Percentiles rank a stretch among this genome's conserved stretches.
Evolutionary conservation across 768 basidiomycete species (phyloP).

Genomic region (Suillus tomentosus): DNA sequence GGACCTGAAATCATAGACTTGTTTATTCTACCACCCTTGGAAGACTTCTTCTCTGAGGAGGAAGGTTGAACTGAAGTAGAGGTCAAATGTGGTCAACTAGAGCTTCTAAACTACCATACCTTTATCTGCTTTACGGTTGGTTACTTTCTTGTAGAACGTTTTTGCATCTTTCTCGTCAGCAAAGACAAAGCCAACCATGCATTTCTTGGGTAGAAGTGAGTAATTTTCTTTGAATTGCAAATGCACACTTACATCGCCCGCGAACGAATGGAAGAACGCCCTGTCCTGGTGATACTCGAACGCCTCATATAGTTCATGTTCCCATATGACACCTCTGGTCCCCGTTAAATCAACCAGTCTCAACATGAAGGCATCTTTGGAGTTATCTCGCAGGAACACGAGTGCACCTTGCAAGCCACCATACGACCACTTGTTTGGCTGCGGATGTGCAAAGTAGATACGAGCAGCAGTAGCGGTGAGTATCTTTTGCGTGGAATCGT

Average conservation of each 20-base stretch:
- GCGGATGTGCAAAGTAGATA: slow-evolving; percentile 84
- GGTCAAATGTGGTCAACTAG: slow-evolving; percentile 12
- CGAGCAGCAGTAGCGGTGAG: slow-evolving; percentile 78
- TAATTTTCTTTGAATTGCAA: slow-evolving; percentile 2
- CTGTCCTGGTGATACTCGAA: slow-evolving; percentile 84
- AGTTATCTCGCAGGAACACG: slow-evolving; percentile 65
- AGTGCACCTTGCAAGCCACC: slow-evolving; percentile 86
- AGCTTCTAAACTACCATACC: slow-evolving; percentile 36
- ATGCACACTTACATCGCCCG: slow-evolving; percentile 80
- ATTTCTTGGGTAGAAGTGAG: slow-evolving; percentile 53
- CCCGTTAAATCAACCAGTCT: slow-evolving; percentile 84
- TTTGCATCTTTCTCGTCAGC: slow-evolving; percentile 84
- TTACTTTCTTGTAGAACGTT: slow-evolving; percentile 84
- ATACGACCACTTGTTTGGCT: slow-evolving; percentile 80
- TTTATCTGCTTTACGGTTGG: slow-evolving; percentile 60
- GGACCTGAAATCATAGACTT: slow-evolving; percentile 92
- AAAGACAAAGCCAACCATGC: slow-evolving; percentile 91
- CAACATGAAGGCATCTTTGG: slow-evolving; percentile 59
- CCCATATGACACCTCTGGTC: slow-evolving; percentile 88
- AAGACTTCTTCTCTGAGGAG: slow-evolving; percentile 47
- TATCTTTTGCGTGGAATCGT: slow-evolving; percentile 68
- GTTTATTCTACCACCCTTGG: slow-evolving; percentile 80
- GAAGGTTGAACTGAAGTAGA: slow-evolving; percentile 46
- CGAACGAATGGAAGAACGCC: slow-evolving; percentile 90
- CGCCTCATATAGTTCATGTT: slow-evolving; percentile 85